These are phyloP conservation scores for Zasmidium citrigriseum DNA, from an alignment of 2,329 filamentous ascomycete species.

Conservation along the genomic window DNA sequence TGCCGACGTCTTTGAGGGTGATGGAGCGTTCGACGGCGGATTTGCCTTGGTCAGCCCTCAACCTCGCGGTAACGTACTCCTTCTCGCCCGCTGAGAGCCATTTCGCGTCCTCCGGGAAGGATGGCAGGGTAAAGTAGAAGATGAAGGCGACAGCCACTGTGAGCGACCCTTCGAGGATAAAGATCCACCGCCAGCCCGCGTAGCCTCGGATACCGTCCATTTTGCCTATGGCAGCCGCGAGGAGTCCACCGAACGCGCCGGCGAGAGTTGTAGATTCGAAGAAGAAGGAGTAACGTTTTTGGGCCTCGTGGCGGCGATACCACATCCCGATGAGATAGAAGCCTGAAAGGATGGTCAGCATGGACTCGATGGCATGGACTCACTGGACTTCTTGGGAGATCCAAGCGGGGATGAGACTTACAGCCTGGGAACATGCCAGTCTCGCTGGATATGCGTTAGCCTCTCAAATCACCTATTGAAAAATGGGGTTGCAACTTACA, in stretches of 20 bases:
- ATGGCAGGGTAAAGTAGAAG: slow-evolving; percentile 51
- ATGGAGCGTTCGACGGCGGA: slow-evolving; percentile 49
- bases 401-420: no score
- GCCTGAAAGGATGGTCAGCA: no score
- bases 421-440: slow-evolving; percentile 67
- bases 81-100: slow-evolving; percentile 51
- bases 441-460: no score
- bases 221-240: slow-evolving; percentile 85
- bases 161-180: slow-evolving; percentile 65
- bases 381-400: no score
- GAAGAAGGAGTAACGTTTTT: slow-evolving; percentile 92
- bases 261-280: slow-evolving; percentile 80
- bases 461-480: no score
- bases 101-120: slow-evolving; percentile 52
- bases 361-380: no score
- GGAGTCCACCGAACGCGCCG: slow-evolving; percentile 80
- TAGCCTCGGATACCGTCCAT: slow-evolving; percentile 74
- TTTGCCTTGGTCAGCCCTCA: slow-evolving; percentile 50
- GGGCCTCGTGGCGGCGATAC: slow-evolving; percentile 85
- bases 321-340: slow-evolving; percentile 63
- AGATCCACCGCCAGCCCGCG: slow-evolving; percentile 72
- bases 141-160: slow-evolving; percentile 46
- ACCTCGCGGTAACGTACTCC: slow-evolving; percentile 47
- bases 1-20: slow-evolving; percentile 42
- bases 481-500: no score